Conservation (phyloP, 805 yeast genomes). For the Sporopachydermia lactativora region DNA sequence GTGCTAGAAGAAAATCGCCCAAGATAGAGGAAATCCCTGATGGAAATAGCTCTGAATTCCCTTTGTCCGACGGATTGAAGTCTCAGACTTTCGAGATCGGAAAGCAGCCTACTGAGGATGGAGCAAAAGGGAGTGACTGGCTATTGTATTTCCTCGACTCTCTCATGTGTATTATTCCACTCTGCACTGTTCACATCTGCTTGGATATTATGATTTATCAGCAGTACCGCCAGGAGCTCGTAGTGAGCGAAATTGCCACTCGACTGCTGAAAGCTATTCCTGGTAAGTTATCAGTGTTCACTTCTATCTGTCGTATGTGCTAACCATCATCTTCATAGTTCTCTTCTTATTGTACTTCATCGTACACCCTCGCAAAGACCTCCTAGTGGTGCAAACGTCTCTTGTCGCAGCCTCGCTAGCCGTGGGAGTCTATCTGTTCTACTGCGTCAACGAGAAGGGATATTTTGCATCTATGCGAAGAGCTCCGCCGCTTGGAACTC, state of each 20-base stretch:
- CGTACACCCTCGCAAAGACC: constrained; percentile 14
- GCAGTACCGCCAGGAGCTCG: constrained; percentile 20
- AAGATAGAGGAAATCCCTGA: not conserved
- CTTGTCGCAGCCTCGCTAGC: constrained; percentile 12
- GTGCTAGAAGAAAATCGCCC: not conserved
- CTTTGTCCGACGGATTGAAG: no score
- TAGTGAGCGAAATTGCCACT: not conserved
- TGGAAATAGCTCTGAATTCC: no score
- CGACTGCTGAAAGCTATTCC: constrained; percentile 1
- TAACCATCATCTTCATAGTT: no score
- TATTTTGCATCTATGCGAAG: constrained; percentile 23
- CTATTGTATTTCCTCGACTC: constrained; percentile 17
- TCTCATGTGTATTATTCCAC: constrained; percentile 16
- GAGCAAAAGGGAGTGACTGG: constrained; percentile 10
- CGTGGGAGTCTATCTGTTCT: constrained; percentile 21
- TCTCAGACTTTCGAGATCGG: not conserved
- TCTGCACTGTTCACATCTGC: constrained; percentile 20
- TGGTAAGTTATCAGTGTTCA: no score
- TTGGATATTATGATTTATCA: constrained; percentile 21
- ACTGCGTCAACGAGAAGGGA: constrained; percentile 20
- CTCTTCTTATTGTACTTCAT: constrained; percentile 15
- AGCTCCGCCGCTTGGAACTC: constrained; percentile 27
- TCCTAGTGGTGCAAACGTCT: constrained; percentile 11
- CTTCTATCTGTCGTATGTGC: no score
- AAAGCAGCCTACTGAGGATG: not conserved